Conservation (phyloP, 768 basidiomycete genomes). For the Phaeolepiota aurea region DNA sequence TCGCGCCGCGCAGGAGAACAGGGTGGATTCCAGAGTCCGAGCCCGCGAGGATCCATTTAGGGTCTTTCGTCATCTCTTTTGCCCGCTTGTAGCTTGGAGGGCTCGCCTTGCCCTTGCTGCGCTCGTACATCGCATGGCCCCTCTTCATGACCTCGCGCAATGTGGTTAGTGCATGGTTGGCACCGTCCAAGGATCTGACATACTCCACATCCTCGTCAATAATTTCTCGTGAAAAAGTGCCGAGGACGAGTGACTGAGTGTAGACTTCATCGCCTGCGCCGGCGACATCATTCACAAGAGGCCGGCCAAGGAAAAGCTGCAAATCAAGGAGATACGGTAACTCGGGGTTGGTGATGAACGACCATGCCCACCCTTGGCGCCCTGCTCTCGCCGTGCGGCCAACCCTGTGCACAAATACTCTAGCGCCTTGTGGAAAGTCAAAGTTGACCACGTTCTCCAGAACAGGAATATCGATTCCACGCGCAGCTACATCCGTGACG, state of each 20-base stretch:
- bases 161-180: slow-evolving; percentile 53
- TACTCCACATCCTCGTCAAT: slow-evolving; percentile 85
- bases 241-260: slow-evolving; percentile 69
- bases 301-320: slow-evolving; percentile 84
- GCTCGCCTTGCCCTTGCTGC: slow-evolving; percentile 86
- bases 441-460: slow-evolving; percentile 97
- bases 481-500: slow-evolving; percentile 96
- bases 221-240: slow-evolving; percentile 69
- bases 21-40: slow-evolving; percentile 65
- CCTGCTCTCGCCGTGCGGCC: slow-evolving; percentile 96
- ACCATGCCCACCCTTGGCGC: slow-evolving; percentile 94
- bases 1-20: slow-evolving; percentile 41
- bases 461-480: slow-evolving; percentile 96
- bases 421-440: slow-evolving; percentile 90
- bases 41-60: slow-evolving; percentile 63
- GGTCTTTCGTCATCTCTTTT: slow-evolving; percentile 74
- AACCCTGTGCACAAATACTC: slow-evolving; percentile 94
- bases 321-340: slow-evolving; percentile 88
- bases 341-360: slow-evolving; percentile 79
- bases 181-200: slow-evolving; percentile 53
- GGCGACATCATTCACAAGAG: slow-evolving; percentile 47
- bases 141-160: slow-evolving; percentile 79
- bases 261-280: slow-evolving; percentile 52
- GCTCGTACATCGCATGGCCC: slow-evolving; percentile 91
- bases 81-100: slow-evolving; percentile 80